Base-by-base conservation (phyloP, 805 yeast genomes). In the Pichia heedii region DNA sequence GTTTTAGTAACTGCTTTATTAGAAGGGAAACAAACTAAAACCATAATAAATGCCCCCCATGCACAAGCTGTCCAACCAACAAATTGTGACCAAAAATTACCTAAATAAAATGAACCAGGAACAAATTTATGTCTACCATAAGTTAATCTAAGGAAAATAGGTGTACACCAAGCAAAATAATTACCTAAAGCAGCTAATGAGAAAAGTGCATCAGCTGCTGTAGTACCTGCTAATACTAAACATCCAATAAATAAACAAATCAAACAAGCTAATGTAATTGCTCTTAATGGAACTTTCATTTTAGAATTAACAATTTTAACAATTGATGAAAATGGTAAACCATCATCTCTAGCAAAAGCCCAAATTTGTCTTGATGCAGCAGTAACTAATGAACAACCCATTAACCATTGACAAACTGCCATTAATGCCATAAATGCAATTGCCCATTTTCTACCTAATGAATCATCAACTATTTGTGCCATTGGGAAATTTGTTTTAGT, bases 271-370 rank as follows among this genome's bases (percentile, higher is more conserved):
- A 74, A 71, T 36, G 67, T 54, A 32, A 79, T 70, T 4, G 88
- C 86, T 50, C 77, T 69, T 26, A 78, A 57, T 6, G 89, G 89
- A 18, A 78, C 81, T 12, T 69, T 65, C 24, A 73, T 58, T 45
- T 60, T 70, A 30, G 71, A 65, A 51, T 80, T 67, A 36, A 82
- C 82, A 36, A 64, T 70, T 49, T 77, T 75, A 47, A 81, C 66
- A 54, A 65, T 68, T 39, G 65, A 59, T 19, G 79, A 69, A 45
- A 79, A 63, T 15, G 88, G 88, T 45, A 81, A 66, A 11, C 86
- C 87, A 54, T 79, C 76, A 56, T 81, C 89, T 63, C 89, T 73
- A 20, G 84, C 77, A 57, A 81, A 79, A 1, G 87, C 85, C 77
- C 82, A 81, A 37, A 78, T 70, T 60, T 81, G 87, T 60, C 88